Conservation (phyloP, 2,329 filamentous ascomycete genomes). For the Nectriaceae sp. region DNA sequence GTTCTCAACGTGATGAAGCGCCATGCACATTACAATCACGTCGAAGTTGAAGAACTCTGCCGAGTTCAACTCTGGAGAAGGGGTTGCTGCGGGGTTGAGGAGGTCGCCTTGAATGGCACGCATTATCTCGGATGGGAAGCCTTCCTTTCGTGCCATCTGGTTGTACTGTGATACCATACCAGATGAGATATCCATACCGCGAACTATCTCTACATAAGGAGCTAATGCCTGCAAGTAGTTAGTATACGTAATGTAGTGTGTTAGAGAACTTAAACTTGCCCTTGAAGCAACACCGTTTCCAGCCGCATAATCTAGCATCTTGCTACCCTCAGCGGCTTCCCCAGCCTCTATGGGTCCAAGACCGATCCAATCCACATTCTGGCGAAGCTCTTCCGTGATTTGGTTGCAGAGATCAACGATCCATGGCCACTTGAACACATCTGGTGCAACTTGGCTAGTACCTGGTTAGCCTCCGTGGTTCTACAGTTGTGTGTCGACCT, state of each 20-base stretch:
- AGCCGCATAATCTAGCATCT: constrained; percentile 35
- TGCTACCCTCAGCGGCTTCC: constrained; percentile 4
- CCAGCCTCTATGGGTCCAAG: constrained; percentile 7
- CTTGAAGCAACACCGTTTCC: constrained; percentile 32
- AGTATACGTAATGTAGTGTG: neutral
- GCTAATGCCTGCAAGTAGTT: constrained; percentile 30
- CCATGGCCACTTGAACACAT: constrained; percentile 25
- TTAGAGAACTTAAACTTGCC: constrained; percentile 20
- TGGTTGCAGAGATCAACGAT: constrained; percentile 25
- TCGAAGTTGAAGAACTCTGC: constrained; percentile 32
- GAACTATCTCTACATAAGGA: constrained; percentile 29
- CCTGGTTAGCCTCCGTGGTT: neutral
- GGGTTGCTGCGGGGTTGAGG: constrained; percentile 20
- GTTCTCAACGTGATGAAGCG: constrained; percentile 39
- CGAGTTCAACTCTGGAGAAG: constrained; percentile 18
- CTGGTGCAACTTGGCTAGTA: constrained; percentile 17
- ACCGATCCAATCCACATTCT: constrained; percentile 30
- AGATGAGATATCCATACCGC: constrained; percentile 38
- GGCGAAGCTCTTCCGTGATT: constrained; percentile 25
- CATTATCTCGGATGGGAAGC: constrained; percentile 25
- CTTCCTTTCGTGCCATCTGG: constrained; percentile 23
- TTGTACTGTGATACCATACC: constrained; percentile 37
- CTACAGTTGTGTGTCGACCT: neutral
- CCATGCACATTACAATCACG: constrained; percentile 35
- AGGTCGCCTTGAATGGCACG: constrained; percentile 35